phyloP scores from a whole-genome alignment of 176 grass and related monocot genomes.

The Oropetium thomaeum region DNA sequence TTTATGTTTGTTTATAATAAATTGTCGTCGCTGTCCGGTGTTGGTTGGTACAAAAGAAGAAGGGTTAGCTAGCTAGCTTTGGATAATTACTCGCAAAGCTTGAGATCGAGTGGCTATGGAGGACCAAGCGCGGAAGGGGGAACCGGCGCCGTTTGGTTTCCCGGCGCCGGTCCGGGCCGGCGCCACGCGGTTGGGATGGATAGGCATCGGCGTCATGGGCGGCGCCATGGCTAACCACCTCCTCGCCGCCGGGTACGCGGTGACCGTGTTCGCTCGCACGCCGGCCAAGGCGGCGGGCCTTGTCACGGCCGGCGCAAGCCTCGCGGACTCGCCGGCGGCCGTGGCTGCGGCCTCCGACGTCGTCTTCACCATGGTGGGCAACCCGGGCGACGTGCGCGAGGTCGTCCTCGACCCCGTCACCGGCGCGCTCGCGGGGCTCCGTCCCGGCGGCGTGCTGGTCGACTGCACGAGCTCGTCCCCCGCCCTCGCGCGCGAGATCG shows the following conservation, averaged over 20 bases:
- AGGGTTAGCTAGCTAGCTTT: conserved; percentile 9
- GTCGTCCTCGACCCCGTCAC: conserved; percentile 46
- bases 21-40: neutral
- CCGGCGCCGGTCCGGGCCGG: conserved; percentile 43
- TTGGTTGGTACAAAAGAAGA: neutral
- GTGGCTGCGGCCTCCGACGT: conserved; percentile 54
- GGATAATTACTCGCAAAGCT: conserved; percentile 15
- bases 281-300: conserved; percentile 57
- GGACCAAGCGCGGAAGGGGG: neutral
- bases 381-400: conserved; percentile 61
- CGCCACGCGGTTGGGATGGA: conserved; percentile 64
- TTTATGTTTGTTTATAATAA: conserved; percentile 2
- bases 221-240: conserved; percentile 68
- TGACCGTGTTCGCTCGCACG: conserved; percentile 62
- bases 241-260: conserved; percentile 50
- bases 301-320: conserved; percentile 33
- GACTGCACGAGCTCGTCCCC: conserved; percentile 77
- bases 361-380: conserved; percentile 81
- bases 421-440: conserved; percentile 43
- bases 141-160: conserved; percentile 25
- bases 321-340: conserved; percentile 47
- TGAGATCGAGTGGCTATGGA: conserved; percentile 1
- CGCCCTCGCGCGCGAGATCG: conserved; percentile 54
- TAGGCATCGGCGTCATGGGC: conserved; percentile 76
- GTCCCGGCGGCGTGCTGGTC: conserved; percentile 49